Evolutionary conservation across 202 grass and related monocot species (phyloP), one percentile per base, ranked within the genome.

Genomic region (Dendrocalamus latiflorus): DNA sequence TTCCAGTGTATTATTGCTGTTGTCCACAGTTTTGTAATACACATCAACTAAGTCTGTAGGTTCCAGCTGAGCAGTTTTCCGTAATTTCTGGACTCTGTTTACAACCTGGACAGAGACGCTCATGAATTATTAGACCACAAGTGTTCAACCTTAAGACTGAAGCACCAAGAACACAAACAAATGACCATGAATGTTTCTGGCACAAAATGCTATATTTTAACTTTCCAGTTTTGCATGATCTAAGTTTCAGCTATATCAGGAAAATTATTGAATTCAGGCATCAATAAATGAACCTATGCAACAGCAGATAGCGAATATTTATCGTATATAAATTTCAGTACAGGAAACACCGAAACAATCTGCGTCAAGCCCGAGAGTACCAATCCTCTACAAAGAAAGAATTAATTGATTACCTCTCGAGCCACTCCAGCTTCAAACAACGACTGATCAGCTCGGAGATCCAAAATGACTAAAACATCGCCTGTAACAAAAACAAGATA

Each of bases 381-480:
- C 45, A 85, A 36, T 59, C 77, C 20, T 62, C 18, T 33, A 72
- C 36, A 72, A 77, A 49, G 3, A 76, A 68, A 57, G 9, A 78
- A 72, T 76, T 70, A 16, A 63, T 43, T 33, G 37, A 62, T 60
- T 94, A 99, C 96, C 89, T 99, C 96, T 79, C 96, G 96, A 80
- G 93, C 93, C 71, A 99, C 86, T 80, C 96, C 93, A 74, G 93
- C 93, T 90, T 99, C 93, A 24, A 99, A 89, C 75, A 99, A 89
- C 43, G 89, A 99, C 75, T 96, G 93, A 82, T 99, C 96, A 44
- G 84, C 88, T 78, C 84, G 81, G 38, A 99, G 85, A 94, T 99
- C 93, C 72, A 99, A 88, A 87, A 99, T 82, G 21, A 99, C 93
- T 61, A 99, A 88, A 71, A 99, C 96, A 70, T 99, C 96, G 72